Evolutionary conservation across 1,139 yeast genomes (phyloP).

Genomic region (Taphrina communis): DNA sequence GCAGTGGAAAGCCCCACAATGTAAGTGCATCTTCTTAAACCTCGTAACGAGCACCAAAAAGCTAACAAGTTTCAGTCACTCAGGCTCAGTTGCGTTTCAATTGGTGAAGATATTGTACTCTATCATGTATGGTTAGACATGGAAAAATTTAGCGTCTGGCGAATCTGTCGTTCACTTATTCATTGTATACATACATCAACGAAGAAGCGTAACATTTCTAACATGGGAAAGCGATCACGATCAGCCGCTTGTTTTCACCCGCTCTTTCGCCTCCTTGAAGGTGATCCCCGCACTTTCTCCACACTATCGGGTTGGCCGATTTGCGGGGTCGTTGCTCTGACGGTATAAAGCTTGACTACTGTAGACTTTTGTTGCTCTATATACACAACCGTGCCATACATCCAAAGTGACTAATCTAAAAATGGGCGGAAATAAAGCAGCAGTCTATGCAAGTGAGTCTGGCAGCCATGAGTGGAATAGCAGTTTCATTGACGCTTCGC

Average conservation of each 20-base stretch:
- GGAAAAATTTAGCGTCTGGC: not conserved
- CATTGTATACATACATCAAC: not conserved
- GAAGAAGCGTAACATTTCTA: too few relatives aligned
- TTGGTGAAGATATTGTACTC: constrained; percentile 20
- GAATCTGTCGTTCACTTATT: not conserved
- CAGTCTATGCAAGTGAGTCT: constrained; percentile 30
- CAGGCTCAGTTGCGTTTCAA: constrained; percentile 39
- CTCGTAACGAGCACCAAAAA: not conserved
- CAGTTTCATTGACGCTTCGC: not conserved
- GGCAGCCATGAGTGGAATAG: not conserved
- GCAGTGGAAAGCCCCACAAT: constrained; percentile 85
- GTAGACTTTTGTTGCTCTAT: too few relatives aligned
- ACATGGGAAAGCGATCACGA: too few relatives aligned
- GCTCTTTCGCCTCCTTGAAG: not conserved
- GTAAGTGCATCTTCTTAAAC: not conserved
- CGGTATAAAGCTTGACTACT: not conserved
- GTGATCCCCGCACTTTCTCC: constrained; percentile 21
- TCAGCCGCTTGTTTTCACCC: constrained; percentile 1
- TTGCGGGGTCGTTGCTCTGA: not conserved
- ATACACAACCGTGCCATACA: too few relatives aligned
- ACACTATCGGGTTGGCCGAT: constrained; percentile 12
- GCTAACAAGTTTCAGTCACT: constrained; percentile 17
- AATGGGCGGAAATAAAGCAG: constrained; percentile 36
- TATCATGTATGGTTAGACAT: not conserved
- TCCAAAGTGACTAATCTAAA: too few relatives aligned